Conservation (phyloP, 345 rosid species). For the Carallia pectinifolia region DNA sequence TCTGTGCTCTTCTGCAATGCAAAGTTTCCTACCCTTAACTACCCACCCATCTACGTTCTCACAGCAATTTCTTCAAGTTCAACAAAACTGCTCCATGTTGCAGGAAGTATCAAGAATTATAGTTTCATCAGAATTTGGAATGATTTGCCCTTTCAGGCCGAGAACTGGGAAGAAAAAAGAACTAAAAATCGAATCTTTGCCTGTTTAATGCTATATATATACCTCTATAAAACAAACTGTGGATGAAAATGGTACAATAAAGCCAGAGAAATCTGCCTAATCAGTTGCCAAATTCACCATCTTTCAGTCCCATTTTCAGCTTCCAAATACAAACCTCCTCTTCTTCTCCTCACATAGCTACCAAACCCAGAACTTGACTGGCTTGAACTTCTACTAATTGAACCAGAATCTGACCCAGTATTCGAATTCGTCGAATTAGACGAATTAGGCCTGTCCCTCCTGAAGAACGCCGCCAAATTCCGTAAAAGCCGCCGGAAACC, state of each 20-base stretch:
- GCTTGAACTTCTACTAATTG: slow-evolving; percentile 33
- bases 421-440: background rate
- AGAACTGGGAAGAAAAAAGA: background rate
- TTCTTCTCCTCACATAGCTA: slow-evolving; percentile 35
- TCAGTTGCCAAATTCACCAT: slow-evolving; percentile 18
- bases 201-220: slow-evolving; percentile 9
- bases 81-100: background rate
- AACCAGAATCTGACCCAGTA: slow-evolving; percentile 23
- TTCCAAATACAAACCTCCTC: slow-evolving; percentile 28
- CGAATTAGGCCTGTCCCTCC: slow-evolving; percentile 45
- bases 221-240: background rate
- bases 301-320: slow-evolving; percentile 25
- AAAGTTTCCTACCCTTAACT: background rate
- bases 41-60: background rate
- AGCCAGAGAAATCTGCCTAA: background rate
- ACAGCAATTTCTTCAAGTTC: background rate
- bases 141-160: too few species aligned
- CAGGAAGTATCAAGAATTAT: background rate
- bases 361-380: slow-evolving; percentile 39
- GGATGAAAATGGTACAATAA: too few species aligned
- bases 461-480: slow-evolving; percentile 49
- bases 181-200: slow-evolving; percentile 5
- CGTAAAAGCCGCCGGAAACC: slow-evolving; percentile 58
- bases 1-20: background rate
- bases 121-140: background rate